Evolutionary conservation across 164 flowering plant species (phyloP).

Genomic region (Litsea cubeba): DNA sequence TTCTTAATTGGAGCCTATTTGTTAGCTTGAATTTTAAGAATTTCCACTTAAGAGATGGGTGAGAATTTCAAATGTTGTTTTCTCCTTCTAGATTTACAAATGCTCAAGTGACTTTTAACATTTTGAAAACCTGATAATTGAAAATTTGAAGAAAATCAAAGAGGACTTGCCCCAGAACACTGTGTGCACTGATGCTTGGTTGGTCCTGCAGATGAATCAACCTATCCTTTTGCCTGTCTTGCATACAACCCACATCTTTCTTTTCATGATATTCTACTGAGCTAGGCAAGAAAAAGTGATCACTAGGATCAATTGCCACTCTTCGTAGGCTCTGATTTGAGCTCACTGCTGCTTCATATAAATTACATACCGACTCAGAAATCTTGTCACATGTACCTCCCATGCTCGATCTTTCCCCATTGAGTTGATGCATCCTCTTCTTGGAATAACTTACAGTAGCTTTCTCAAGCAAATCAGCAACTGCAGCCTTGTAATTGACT

Average conservation of each 20-base stretch:
- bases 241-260: conserved; percentile 46
- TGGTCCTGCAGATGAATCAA: conserved; percentile 44
- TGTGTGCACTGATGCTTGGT: conserved; percentile 60
- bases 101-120: conserved; percentile 12
- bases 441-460: conserved; percentile 48
- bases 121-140: too few species aligned
- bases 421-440: conserved; percentile 28
- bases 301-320: conserved; percentile 48
- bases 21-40: too few species aligned
- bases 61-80: too few species aligned
- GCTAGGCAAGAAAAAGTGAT: conserved; percentile 52
- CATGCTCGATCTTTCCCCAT: conserved; percentile 10
- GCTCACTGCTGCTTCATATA: conserved; percentile 44
- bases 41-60: too few species aligned
- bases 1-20: too few species aligned
- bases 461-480: conserved; percentile 63
- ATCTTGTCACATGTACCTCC: conserved; percentile 36
- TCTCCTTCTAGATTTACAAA: conserved; percentile 8
- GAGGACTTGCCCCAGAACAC: conserved; percentile 82
- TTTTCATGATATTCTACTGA: conserved; percentile 50
- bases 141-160: conserved; percentile 39
- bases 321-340: conserved; percentile 48
- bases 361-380: conserved; percentile 36
- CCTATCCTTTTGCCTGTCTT: conserved; percentile 43
- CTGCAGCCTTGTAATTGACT: conserved; percentile 69